Evolutionary conservation across 192 early-diverging fungal species (phyloP).

Genomic region (Rhizophagus prolifer): DNA sequence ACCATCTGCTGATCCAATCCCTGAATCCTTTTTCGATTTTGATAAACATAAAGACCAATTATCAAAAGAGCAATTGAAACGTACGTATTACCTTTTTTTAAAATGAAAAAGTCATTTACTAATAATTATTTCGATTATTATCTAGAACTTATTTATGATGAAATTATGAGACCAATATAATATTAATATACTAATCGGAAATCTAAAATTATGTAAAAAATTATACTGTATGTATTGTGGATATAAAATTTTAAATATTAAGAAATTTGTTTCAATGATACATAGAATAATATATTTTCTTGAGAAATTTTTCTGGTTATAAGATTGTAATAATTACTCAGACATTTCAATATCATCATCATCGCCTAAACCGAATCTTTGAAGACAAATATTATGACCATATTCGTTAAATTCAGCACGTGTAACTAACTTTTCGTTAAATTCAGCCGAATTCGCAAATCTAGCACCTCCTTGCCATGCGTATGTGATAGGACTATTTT

Average conservation of each 20-base stretch:
- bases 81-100: slow-evolving; percentile 33
- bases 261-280: background rate
- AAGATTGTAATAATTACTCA: background rate
- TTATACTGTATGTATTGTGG: background rate
- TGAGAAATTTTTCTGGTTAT: background rate
- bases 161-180: slow-evolving; percentile 30
- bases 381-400: slow-evolving; percentile 56
- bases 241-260: background rate
- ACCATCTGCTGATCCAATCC: slow-evolving; percentile 71
- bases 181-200: background rate
- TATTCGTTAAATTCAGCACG: slow-evolving; percentile 63
- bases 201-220: background rate
- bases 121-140: background rate
- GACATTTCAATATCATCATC: slow-evolving; percentile 1
- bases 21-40: slow-evolving; percentile 81
- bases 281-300: background rate
- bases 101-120: background rate
- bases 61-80: slow-evolving; percentile 77
- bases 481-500: slow-evolving; percentile 52
- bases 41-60: slow-evolving; percentile 83
- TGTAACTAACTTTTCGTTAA: slow-evolving; percentile 52
- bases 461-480: slow-evolving; percentile 60
- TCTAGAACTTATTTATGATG: slow-evolving; percentile 27
- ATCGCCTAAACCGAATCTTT: slow-evolving; percentile 42
- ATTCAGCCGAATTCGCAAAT: slow-evolving; percentile 41